Evolutionary conservation across 2,329 filamentous ascomycete species (phyloP), one percentile per base, ranked within the genome.

Genomic region (Colletotrichum lindemuthianum): DNA sequence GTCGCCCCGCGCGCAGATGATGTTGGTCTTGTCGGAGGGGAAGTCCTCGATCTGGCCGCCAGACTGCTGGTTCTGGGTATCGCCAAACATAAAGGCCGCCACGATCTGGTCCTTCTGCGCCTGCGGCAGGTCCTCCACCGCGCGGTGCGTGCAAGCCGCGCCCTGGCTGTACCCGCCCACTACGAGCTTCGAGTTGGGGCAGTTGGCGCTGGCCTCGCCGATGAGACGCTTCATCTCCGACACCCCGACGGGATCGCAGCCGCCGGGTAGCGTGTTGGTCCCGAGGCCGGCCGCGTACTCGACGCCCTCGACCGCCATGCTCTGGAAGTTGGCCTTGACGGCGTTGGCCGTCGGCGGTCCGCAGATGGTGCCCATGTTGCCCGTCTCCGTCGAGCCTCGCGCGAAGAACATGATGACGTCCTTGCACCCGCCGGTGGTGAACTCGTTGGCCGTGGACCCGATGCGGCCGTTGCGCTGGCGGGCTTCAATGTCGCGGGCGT

Each of bases 1-100:
- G 63, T 81, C 78, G 53, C 77, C 76, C 8, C 60, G 12, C 67
- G 79, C 79, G 72, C 78, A 81, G 71, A 79, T 79, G 67, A 79
- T 75, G 44, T 76, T 73, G 53, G 75, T 78, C 69, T 75, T 73
- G 50, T 75, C 73, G 12, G 67, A 50, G 24, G 75, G 73, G 68
- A 74, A 79, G 43, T 74, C 72, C 40, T 68, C 67, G 57, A 80
- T 78, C 52, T 73, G 72, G 15, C 73, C 76, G 24, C 72, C 69
- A 66, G 78, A 76, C 56, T 79, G 74, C 12, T 16, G 39, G 51
- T 67, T 68, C 69, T 70, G 68, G 8, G 72, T 71, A 49, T 73
- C 71, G 10, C 72, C 72, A 12, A 72, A 73, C n/a, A 68, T 72
- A 50, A 73, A 71, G 13, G 68, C 70, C 37, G 68, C 72, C 2